Conservation (phyloP, 177 flowering plant genomes). For the Vitis hybrid region DNA sequence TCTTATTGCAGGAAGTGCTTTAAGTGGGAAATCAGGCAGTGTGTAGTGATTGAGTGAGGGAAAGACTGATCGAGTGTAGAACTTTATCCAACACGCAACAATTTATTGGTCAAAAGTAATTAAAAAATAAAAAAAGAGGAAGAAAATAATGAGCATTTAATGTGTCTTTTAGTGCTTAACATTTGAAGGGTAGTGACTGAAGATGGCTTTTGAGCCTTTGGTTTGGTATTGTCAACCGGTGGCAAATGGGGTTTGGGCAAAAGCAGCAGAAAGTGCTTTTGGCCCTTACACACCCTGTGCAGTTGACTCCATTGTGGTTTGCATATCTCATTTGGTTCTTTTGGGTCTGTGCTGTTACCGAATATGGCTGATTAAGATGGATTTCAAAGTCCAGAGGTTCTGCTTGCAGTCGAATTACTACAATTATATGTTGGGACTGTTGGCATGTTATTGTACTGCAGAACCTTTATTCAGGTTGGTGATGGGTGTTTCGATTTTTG, state of each 20-base stretch:
- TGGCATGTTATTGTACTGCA: slow-evolving; percentile 64
- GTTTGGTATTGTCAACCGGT: slow-evolving; percentile 86
- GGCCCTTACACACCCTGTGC: slow-evolving; percentile 91
- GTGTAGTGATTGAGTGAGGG: not conserved
- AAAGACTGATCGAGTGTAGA: not conserved
- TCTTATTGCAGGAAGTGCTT: slow-evolving; percentile 4
- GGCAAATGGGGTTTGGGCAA: slow-evolving; percentile 75
- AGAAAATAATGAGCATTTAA: not conserved
- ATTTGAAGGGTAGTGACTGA: not conserved
- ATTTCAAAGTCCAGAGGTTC: slow-evolving; percentile 53
- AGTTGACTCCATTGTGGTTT: slow-evolving; percentile 56
- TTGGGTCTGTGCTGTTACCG: slow-evolving; percentile 68
- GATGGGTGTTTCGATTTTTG: slow-evolving; percentile 68
- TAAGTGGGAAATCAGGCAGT: not conserved
- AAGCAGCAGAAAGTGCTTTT: slow-evolving; percentile 62
- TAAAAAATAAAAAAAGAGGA: too few relatives aligned
- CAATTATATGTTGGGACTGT: slow-evolving; percentile 57
- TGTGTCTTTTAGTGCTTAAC: slow-evolving; percentile 1
- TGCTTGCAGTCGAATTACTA: slow-evolving; percentile 60
- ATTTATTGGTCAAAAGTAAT: too few relatives aligned
- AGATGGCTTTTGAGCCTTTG: slow-evolving; percentile 74
- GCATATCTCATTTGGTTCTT: slow-evolving; percentile 71
- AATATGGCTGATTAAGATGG: slow-evolving; percentile 62
- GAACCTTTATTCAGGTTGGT: slow-evolving; percentile 76
- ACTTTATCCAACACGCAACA: not conserved